Base-by-base conservation (phyloP, 805 yeast genomes). In the Metschnikowia reukaufii region DNA sequence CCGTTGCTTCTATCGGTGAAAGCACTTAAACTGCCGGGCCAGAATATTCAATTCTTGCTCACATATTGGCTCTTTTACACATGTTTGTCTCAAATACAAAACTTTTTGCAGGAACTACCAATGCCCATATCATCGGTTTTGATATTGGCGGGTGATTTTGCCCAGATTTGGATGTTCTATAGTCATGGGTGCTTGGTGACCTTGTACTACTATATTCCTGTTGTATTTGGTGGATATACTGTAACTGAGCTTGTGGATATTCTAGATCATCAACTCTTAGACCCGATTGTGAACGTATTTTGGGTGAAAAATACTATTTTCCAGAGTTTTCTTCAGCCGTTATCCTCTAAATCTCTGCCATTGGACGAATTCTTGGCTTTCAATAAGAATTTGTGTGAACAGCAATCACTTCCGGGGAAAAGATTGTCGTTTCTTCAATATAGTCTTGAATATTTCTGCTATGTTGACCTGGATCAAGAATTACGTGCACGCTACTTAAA, bases 151-250 rank as follows among this genome's bases (percentile, higher is more conserved):
- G 51, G 51, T 12, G 49, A 42, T 32, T 18, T 47, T 21, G 13
- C 46, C 10, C 43, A 45, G 12, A 31, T 48, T 29, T 52, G 56
- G 56, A 39, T 52, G 47, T 52, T 52, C 36, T 52, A 51, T 36
- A 44, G 46, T 32, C 53, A 51, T 25, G 56, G 56, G 17, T 52
- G 56, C 40, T 36, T 46, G 17, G 49, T 52, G 27, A 27, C 36
- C 7, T 18, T 47, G 23, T 34, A 41, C 37, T 42, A 39, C 30
- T 50, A 44, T 19, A 20, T 50, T 17, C 56, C 56, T 13, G 17
- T 12, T 10, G 4, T 48, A 10, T 30, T 38, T 3, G 33, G 45
- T 10, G 15, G 29, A 25, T 9, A 25, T 4, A 25, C 29, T 25
- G 5, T 25, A 25, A 9, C 29, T 3, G 29, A 13, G 12, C 29